Percentiles rank a stretch among this genome's conserved stretches.
Evolutionary conservation across 306 rosid species (phyloP).

Genomic region (Fragaria nilgerrensis): DNA sequence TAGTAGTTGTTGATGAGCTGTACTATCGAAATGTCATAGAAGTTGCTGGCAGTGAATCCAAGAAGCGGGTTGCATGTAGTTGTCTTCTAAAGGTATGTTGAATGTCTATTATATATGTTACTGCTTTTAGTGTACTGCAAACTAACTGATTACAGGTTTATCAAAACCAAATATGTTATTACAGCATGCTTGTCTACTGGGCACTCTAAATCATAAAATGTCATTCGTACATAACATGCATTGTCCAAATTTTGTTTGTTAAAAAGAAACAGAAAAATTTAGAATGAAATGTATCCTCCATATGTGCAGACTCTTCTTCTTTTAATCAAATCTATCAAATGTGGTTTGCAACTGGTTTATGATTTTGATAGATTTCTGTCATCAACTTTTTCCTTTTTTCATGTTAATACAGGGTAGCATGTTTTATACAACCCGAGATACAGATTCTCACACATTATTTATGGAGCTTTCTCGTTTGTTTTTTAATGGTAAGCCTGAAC

Average conservation of each 20-base stretch:
- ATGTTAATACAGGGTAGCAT: constrained; percentile 46
- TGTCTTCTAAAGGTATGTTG: constrained; percentile 75
- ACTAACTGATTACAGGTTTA: constrained; percentile 6
- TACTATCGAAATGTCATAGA: constrained; percentile 73
- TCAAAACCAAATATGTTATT: not conserved
- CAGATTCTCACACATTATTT: constrained; percentile 71
- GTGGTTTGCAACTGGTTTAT: not conserved
- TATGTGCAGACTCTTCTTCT: not conserved
- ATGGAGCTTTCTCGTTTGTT: constrained; percentile 80
- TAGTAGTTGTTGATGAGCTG: constrained; percentile 69
- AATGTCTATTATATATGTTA: not conserved
- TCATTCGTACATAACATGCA: not conserved
- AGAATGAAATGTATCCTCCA: not conserved
- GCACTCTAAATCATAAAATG: not conserved
- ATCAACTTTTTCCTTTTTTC: not conserved
- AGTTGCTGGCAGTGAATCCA: constrained; percentile 43
- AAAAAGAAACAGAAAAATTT: not conserved
- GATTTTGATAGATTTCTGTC: not conserved
- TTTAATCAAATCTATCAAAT: not conserved
- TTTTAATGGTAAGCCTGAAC: constrained; percentile 55
- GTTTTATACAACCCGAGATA: constrained; percentile 54
- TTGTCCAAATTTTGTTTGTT: not conserved
- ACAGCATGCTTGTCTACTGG: not conserved
- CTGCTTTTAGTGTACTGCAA: constrained; percentile 1
- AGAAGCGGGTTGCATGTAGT: constrained; percentile 50